Percentiles rank a stretch among this genome's conserved stretches.
Evolutionary conservation across 2,329 filamentous ascomycete genomes (phyloP).

Genomic region (Alternaria dauci): DNA sequence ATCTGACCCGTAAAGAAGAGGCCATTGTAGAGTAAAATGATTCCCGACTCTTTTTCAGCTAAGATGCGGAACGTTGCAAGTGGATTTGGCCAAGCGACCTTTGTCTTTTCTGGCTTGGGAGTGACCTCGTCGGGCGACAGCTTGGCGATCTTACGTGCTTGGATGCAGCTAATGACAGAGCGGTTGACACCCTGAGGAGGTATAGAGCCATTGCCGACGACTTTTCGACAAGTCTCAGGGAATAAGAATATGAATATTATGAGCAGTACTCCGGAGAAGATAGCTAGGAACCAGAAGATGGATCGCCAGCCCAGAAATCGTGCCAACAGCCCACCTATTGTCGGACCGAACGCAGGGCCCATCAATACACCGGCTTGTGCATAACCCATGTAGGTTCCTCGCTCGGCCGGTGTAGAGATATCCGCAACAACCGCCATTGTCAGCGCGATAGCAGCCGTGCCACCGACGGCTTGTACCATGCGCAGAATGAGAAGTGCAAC

Average conservation of each 20-base stretch:
- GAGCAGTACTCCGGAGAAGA: slow-evolving; percentile 51
- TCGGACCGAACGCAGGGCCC: slow-evolving; percentile 46
- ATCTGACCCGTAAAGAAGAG: slow-evolving; percentile 48
- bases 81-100: slow-evolving; percentile 38
- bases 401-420: slow-evolving; percentile 71
- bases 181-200: slow-evolving; percentile 43
- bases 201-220: slow-evolving; percentile 54
- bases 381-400: slow-evolving; percentile 77
- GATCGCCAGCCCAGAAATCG: slow-evolving; percentile 50
- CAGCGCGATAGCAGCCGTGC: slow-evolving; percentile 60
- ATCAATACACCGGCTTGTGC: slow-evolving; percentile 61
- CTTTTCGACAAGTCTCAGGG: slow-evolving; percentile 55
- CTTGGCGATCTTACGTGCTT: slow-evolving; percentile 34
- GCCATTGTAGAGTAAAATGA: slow-evolving; percentile 44
- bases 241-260: slow-evolving; percentile 50
- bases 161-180: slow-evolving; percentile 42
- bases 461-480: slow-evolving; percentile 51
- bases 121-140: neutral
- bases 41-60: slow-evolving; percentile 42
- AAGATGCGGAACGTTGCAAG: slow-evolving; percentile 40
- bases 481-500: slow-evolving; percentile 47
- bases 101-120: slow-evolving; percentile 22
- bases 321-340: slow-evolving; percentile 44
- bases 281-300: slow-evolving; percentile 54
- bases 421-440: slow-evolving; percentile 77